phyloP scores from a whole-genome alignment of 371 early-diverging fungal species.

The Batkoa obscura region DNA sequence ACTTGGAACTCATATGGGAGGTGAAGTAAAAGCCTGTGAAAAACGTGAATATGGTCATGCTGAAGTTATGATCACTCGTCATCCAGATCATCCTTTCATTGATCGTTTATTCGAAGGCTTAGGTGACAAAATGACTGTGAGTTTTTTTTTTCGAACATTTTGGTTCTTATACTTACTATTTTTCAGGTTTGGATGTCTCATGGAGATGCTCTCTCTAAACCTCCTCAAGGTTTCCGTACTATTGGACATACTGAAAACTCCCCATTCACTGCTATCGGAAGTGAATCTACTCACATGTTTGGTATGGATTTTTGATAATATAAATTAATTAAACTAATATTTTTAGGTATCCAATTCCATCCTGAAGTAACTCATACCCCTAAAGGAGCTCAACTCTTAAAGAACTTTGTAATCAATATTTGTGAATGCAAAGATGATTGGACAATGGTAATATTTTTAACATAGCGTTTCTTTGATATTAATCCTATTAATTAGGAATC shows the following conservation, averaged over 20 bases:
- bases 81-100: conserved; percentile 34
- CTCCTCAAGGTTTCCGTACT: conserved; percentile 65
- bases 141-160: neutral
- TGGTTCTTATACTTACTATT: too few relatives aligned
- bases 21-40: conserved; percentile 66
- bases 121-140: conserved; percentile 20
- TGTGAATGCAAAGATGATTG: conserved; percentile 70
- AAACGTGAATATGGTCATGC: conserved; percentile 94
- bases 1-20: conserved; percentile 72
- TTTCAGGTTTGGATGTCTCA: conserved; percentile 92
- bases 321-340: too few relatives aligned
- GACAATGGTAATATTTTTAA: conserved; percentile 49
- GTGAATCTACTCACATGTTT: conserved; percentile 53
- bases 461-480: too few relatives aligned
- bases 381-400: conserved; percentile 59
- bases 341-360: conserved; percentile 69
- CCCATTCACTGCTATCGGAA: conserved; percentile 75
- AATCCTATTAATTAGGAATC: conserved; percentile 13
- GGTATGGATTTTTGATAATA: neutral
- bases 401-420: conserved; percentile 81
- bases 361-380: conserved; percentile 94
- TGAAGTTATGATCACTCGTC: conserved; percentile 36
- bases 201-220: conserved; percentile 75
- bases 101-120: conserved; percentile 63
- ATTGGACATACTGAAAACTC: conserved; percentile 75